Evolutionary conservation across 1,284 basidiomycete genomes (phyloP).

Genomic region (Mycena citricolor): DNA sequence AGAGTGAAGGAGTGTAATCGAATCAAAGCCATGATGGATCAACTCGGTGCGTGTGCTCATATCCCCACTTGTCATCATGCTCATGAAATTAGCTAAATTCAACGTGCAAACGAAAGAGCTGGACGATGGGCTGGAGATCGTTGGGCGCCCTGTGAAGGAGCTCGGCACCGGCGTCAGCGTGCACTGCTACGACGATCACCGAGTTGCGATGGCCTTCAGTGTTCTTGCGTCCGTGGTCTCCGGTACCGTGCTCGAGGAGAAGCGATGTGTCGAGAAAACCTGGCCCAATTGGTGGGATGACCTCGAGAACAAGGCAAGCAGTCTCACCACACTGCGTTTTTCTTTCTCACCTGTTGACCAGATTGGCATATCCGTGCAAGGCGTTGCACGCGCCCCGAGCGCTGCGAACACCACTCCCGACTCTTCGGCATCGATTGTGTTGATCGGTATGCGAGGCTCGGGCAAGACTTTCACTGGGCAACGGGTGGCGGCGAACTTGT

Average conservation of each 20-base stretch:
- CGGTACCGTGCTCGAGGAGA: slow-evolving; percentile 88
- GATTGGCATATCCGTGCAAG: slow-evolving; percentile 90
- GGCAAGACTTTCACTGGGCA: slow-evolving; percentile 47
- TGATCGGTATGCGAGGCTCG: slow-evolving; percentile 31
- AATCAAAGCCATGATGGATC: slow-evolving; percentile 94
- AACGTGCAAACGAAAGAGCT: slow-evolving; percentile 92
- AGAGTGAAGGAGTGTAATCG: slow-evolving; percentile 98
- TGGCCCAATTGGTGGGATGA: slow-evolving; percentile 99
- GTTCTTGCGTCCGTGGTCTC: slow-evolving; percentile 79
- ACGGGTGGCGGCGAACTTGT: slow-evolving; percentile 73
- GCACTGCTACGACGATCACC: slow-evolving; percentile 97
- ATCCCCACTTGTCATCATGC: background rate
- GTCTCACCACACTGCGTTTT: background rate
- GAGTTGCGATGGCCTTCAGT: slow-evolving; percentile 98
- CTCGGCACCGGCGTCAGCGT: slow-evolving; percentile 75
- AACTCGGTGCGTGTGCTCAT: slow-evolving; percentile 65
- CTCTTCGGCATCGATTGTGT: slow-evolving; percentile 51
- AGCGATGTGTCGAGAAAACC: slow-evolving; percentile 98
- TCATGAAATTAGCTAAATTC: slow-evolving; percentile 73
- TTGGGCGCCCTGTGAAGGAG: slow-evolving; percentile 67
- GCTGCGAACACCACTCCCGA: slow-evolving; percentile 38
- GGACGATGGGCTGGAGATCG: slow-evolving; percentile 90
- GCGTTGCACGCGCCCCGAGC: slow-evolving; percentile 69
- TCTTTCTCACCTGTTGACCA: slow-evolving; percentile 32
- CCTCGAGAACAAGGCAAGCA: slow-evolving; percentile 81